A percentile compares a stretch with the other conserved stretches of the same genome.
Evolutionary conservation across 495 filamentous ascomycete genomes (phyloP).

Genomic region (Penicillium verhagenii): DNA sequence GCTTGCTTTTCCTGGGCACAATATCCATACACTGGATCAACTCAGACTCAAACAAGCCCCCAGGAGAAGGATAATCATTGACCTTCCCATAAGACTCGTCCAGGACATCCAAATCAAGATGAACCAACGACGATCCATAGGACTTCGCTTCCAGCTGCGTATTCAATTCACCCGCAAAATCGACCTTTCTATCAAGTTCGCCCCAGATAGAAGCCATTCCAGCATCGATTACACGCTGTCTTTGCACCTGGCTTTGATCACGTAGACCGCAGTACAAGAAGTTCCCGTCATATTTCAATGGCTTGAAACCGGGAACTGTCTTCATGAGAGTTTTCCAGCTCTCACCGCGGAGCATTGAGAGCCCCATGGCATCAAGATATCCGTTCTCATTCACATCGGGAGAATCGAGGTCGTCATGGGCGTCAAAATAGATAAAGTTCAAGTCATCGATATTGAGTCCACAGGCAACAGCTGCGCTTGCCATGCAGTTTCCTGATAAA

Average conservation of each 20-base stretch:
- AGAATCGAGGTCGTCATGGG: constrained; percentile 29
- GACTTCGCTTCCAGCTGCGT: neutral
- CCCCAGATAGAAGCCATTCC: constrained; percentile 23
- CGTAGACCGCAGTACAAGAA: constrained; percentile 27
- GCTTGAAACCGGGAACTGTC: constrained; percentile 20
- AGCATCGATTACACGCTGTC: constrained; percentile 21
- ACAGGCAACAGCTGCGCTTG: constrained; percentile 22
- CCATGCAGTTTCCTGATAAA: constrained; percentile 27
- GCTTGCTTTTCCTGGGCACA: constrained; percentile 10
- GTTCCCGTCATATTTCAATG: constrained; percentile 6
- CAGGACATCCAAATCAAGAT: constrained; percentile 25
- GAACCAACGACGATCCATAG: constrained; percentile 20
- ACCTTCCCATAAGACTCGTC: constrained; percentile 25
- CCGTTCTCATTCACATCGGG: constrained; percentile 29
- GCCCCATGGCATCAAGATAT: constrained; percentile 26
- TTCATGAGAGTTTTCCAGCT: constrained; percentile 26
- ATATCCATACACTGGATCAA: constrained; percentile 21
- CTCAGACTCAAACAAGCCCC: constrained; percentile 19
- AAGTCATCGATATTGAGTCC: constrained; percentile 18
- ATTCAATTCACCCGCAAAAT: constrained; percentile 15
- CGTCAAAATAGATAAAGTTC: constrained; percentile 25
- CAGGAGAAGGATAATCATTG: constrained; percentile 28
- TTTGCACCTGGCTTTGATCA: constrained; percentile 16
- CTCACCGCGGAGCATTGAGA: constrained; percentile 30
- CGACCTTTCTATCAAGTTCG: constrained; percentile 10